Conservation (phyloP, 305 asterid species). For the Withania somnifera region DNA sequence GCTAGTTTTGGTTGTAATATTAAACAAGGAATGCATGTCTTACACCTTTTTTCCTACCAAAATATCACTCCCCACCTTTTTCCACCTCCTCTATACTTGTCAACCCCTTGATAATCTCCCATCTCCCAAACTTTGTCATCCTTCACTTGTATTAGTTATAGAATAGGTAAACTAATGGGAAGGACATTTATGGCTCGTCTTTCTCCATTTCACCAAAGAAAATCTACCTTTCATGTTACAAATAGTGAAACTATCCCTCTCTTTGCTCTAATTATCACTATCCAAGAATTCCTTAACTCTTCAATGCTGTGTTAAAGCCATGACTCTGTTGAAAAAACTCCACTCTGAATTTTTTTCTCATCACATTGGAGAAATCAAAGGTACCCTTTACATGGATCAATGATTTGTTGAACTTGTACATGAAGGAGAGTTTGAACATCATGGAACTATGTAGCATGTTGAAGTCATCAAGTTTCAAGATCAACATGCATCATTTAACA, state of each 20-base stretch:
- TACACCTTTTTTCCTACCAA: neutral
- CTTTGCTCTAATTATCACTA: constrained; percentile 4
- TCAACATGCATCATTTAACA: neutral
- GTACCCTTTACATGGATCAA: neutral
- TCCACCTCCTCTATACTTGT: neutral
- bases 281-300: neutral
- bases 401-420: constrained; percentile 7
- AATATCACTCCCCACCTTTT: neutral
- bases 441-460: constrained; percentile 12
- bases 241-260: neutral
- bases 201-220: constrained; percentile 1
- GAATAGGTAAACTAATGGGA: neutral
- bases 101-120: neutral
- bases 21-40: neutral
- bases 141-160: neutral
- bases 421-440: constrained; percentile 9
- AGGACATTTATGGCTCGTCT: constrained; percentile 2
- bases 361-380: neutral
- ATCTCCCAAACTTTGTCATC: neutral
- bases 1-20: neutral
- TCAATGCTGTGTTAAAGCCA: constrained; percentile 10
- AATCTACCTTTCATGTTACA: neutral
- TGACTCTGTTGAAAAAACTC: constrained; percentile 4
- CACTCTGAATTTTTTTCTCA: neutral
- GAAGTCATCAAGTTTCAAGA: constrained; percentile 6